A percentile compares a stretch with the other conserved stretches of the same genome.
phyloP scores from a whole-genome alignment of 352 stramenopile genomes.

The Globisporangium perplexum region DNA sequence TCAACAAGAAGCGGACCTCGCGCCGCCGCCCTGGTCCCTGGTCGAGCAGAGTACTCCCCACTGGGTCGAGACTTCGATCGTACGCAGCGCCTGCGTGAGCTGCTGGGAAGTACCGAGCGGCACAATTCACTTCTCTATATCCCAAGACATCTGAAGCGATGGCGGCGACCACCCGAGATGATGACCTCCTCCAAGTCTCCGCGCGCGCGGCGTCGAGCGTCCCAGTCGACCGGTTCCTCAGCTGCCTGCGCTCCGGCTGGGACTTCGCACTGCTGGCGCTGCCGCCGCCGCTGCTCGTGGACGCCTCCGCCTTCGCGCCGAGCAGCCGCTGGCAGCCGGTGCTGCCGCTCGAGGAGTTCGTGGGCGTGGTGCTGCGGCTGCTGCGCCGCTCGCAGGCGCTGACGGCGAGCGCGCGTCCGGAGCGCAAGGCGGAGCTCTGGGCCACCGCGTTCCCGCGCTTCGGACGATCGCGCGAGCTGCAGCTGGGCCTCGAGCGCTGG shows the following conservation, averaged over 20 bases:
- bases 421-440: slow-evolving; percentile 3
- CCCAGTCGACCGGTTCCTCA: background rate
- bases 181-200: too few relatives aligned
- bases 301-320: slow-evolving; percentile 5
- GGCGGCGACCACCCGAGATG: too few relatives aligned
- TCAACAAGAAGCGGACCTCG: too few relatives aligned
- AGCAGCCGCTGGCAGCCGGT: background rate
- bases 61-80: too few relatives aligned
- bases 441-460: background rate
- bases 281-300: slow-evolving; percentile 3
- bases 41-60: too few relatives aligned
- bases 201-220: too few relatives aligned
- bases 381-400: slow-evolving; percentile 1
- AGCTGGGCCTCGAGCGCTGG: slow-evolving; percentile 4
- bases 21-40: too few relatives aligned
- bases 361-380: background rate
- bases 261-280: slow-evolving; percentile 3
- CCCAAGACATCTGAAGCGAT: too few relatives aligned
- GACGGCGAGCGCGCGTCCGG: background rate
- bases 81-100: too few relatives aligned
- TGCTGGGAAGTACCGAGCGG: too few relatives aligned
- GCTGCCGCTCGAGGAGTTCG: slow-evolving; percentile 2
- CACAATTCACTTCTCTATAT: too few relatives aligned
- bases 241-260: slow-evolving; percentile 2
- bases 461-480: background rate